Base-by-base conservation (phyloP, 345 rosid genomes). In the Bretschneidera sinensis region DNA sequence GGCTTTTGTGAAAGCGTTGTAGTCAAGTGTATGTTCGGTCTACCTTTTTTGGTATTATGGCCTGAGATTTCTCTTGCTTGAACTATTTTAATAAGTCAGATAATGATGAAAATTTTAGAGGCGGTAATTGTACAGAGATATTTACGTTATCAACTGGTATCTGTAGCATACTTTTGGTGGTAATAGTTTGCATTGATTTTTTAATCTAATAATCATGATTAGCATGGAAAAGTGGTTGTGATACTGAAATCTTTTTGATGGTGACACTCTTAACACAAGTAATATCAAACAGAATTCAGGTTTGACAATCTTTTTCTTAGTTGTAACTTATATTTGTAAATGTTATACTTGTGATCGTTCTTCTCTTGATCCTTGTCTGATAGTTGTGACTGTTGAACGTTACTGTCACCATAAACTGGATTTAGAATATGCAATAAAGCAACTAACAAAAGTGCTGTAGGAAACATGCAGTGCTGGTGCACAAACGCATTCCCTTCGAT, bases 331-430 rank as follows among this genome's bases (percentile, higher is more conserved):
- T 70, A 67, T 85, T 75, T 0, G 86, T 74, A 6, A 88, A 85
- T 65, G 72, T 62, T 75, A 33, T 82, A 58, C 78, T 71, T 81
- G 59, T 55, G 70, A 20, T 71, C 77, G 66, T 70, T 83, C 72
- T 83, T 79, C 66, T 81, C 80, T 56, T 75, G 84, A 54, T 81
- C 95, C 70, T 81, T 71, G 48, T 59, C 74, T 1, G 84, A 77
- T 31, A 75, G 57, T 17, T 22, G 63, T 1, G 33, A 17, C 51
- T 73, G 62, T 54, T 61, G 60, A 6, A 65, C 63, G 17, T 64
- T 71, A 60, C 92, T 85, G 83, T 56, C 51, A 22, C 21, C 49
- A 71, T 8, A 17, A 66, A 48, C 15, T 15, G 16, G 17, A 3
- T 55, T 76, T 62, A 76, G 72, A 58, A 24, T 39, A 54, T n/a